Percentiles rank a stretch among this genome's conserved stretches.
Conservation (phyloP, 441 rosid genomes). For the Populus trichocarpa region DNA sequence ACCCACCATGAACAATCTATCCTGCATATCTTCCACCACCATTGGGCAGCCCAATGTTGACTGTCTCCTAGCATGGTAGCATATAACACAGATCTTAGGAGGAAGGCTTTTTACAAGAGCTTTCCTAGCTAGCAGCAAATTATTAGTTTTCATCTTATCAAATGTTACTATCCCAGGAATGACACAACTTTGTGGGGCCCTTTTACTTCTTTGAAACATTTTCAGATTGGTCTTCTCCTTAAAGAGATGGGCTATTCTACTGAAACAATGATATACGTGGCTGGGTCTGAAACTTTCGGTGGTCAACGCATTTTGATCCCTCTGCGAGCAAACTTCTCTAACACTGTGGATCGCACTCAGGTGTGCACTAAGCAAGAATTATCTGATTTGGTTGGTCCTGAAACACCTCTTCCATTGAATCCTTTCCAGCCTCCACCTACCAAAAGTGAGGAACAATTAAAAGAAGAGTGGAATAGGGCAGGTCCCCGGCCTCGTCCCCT, state of each 20-base stretch:
- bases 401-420: conserved; percentile 58
- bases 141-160: not conserved
- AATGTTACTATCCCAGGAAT: not conserved
- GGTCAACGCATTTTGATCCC: conserved; percentile 94
- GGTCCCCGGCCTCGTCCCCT: conserved; percentile 99
- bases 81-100: not conserved
- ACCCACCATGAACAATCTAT: not conserved
- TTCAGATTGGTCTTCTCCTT: conserved; percentile 92
- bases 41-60: not conserved
- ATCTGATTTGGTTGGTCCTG: conserved; percentile 80
- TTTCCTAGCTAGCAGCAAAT: not conserved
- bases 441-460: conserved; percentile 64
- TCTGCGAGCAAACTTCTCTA: conserved; percentile 82
- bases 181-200: not conserved
- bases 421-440: conserved; percentile 42
- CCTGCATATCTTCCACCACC: not conserved
- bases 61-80: not conserved
- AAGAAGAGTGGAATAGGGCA: conserved; percentile 88
- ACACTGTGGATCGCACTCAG: conserved; percentile 77
- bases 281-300: conserved; percentile 95
- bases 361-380: conserved; percentile 76
- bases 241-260: conserved; percentile 89
- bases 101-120: not conserved
- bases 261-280: conserved; percentile 78
- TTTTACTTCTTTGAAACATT: conserved; percentile 7